These are phyloP conservation scores for Lipomyces oligophaga DNA, from an alignment of 805 yeast genomes.

Conservation along the genomic window DNA sequence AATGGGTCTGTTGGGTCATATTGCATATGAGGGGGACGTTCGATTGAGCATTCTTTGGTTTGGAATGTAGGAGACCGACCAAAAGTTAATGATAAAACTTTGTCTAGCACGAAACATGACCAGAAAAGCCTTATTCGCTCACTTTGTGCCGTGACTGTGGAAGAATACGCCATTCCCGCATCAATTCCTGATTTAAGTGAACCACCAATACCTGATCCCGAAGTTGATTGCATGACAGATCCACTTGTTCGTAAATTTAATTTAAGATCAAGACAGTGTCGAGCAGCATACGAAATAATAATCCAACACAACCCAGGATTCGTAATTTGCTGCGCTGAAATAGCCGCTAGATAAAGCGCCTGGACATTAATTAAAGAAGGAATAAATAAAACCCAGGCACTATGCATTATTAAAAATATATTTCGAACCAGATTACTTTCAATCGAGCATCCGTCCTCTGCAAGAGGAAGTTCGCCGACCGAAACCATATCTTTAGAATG, in stretches of 20 bases:
- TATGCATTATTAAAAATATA: conserved; percentile 18
- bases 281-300: conserved; percentile 19
- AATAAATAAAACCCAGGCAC: conserved; percentile 16
- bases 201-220: too few relatives aligned
- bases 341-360: conserved; percentile 18
- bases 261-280: conserved; percentile 23
- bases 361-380: conserved; percentile 20
- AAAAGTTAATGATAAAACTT: conserved; percentile 20
- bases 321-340: conserved; percentile 20
- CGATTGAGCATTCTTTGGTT: conserved; percentile 13
- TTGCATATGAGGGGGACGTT: conserved; percentile 12
- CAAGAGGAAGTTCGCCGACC: neutral
- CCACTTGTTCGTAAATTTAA: conserved; percentile 5
- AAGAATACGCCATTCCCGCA: conserved; percentile 17
- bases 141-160: conserved; percentile 1
- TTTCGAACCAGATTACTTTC: conserved; percentile 17
- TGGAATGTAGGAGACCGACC: conserved; percentile 24
- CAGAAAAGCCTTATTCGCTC: conserved; percentile 22
- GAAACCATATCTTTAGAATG: neutral
- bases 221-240: neutral
- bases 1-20: conserved; percentile 4
- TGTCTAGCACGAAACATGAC: conserved; percentile 20
- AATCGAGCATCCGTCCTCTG: conserved; percentile 6
- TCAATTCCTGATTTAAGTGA: too few relatives aligned
- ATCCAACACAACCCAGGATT: conserved; percentile 27